Base-by-base conservation (phyloP, 768 basidiomycete species). In the Russula dissimulans region DNA sequence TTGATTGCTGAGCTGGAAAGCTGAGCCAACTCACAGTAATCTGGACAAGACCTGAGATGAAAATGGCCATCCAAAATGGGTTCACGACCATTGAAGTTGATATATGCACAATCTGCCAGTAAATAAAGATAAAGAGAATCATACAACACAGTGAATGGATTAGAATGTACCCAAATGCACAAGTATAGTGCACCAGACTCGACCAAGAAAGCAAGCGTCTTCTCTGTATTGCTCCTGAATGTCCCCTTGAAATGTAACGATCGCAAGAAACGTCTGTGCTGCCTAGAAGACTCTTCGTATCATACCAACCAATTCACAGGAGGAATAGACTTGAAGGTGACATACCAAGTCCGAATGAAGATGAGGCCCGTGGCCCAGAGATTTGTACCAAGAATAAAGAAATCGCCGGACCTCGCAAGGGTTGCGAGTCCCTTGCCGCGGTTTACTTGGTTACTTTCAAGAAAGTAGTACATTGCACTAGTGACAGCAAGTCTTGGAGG, bases 331-430 rank as follows among this genome's bases (percentile, higher is more conserved):
- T 26, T 26, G 22, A 18, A 29, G 42, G 11, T 14, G 34, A 56
- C 60, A 29, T 22, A 56, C 60, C 60, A 57, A 6, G 36, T 22
- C 29, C 42, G 38, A 38, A 56, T 61, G 55, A 26, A 55, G 31
- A 61, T 61, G 12, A 61, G 49, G 46, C 15, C 11, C 5, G 60
- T 61, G 17, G 55, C 48, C 60, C 60, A 61, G 48, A 61, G 9
- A 17, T 61, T 61, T 9, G 54, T 61, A 22, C 39, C 14, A 17
- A 56, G 17, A 10, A 41, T 44, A 26, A 51, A 4, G 15, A 8
- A 0, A n/a, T 22, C 17, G 1, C 36, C 8, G 39, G 12, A 47
- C 47, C 32, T 6, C 12, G 39, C 26, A 26, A 26, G 2, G 22
- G 22, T 26, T 26, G 1, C 1, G 4, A 5, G 0, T n/a, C 48